Percentiles rank a stretch among this genome's conserved stretches.
Conservation (phyloP, 768 basidiomycete genomes). For the Panellus pusillus region DNA sequence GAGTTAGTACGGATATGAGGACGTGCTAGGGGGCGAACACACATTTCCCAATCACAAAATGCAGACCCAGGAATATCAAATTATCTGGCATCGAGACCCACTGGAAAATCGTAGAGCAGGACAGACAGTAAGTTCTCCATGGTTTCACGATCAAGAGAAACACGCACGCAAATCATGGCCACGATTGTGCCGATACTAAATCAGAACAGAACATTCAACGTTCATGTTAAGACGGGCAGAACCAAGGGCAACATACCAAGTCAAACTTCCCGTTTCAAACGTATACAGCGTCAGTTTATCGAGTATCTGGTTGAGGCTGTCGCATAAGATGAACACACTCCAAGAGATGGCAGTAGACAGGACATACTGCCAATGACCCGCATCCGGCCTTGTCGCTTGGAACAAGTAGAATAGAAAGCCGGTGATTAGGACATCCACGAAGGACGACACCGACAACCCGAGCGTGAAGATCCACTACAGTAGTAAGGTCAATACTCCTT, state of each 20-base stretch:
- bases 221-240: background rate
- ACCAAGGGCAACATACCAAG: constrained; percentile 33
- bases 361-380: constrained; percentile 42
- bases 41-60: constrained; percentile 41
- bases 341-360: background rate
- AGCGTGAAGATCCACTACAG: constrained; percentile 55
- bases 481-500: background rate
- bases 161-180: constrained; percentile 37
- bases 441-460: constrained; percentile 49
- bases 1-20: background rate
- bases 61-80: constrained; percentile 41
- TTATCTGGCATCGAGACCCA: constrained; percentile 39
- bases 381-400: constrained; percentile 36
- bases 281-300: constrained; percentile 49
- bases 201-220: background rate
- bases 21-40: constrained; percentile 3
- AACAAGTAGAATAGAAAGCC: constrained; percentile 44
- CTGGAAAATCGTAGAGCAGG: constrained; percentile 12
- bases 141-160: no score
- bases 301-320: constrained; percentile 47
- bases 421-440: constrained; percentile 51
- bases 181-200: constrained; percentile 32
- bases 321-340: background rate
- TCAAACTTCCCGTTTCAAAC: constrained; percentile 53
- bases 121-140: background rate